Conservation (phyloP, 257 asterid species). For the Nicotiana otophora region DNA sequence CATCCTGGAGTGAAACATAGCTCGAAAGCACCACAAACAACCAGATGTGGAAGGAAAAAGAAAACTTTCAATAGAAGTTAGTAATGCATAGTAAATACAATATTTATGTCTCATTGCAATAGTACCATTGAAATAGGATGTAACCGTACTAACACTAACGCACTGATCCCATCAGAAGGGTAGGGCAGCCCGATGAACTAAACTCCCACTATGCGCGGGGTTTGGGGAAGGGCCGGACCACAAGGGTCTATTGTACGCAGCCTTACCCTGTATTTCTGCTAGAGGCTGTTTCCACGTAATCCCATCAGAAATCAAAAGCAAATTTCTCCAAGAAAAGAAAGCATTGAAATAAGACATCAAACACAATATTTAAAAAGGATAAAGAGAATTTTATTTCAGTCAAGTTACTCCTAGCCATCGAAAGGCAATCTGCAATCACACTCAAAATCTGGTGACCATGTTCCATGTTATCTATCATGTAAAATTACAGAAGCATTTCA, state of each 20-base stretch:
- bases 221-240: no score
- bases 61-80: neutral
- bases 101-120: neutral
- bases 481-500: conserved; percentile 11
- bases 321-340: neutral
- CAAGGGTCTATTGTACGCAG: no score
- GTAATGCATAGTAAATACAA: neutral
- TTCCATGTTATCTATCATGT: conserved; percentile 14
- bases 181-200: no score
- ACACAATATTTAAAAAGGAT: neutral
- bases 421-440: neutral
- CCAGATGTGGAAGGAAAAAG: neutral
- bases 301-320: neutral
- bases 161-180: neutral
- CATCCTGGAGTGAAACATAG: neutral
- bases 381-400: neutral
- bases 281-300: neutral
- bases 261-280: no score
- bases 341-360: neutral
- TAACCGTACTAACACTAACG: neutral
- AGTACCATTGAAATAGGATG: neutral
- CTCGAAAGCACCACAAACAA: neutral
- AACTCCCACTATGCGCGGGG: no score
- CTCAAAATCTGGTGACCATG: conserved; percentile 10
- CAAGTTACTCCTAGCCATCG: neutral